phyloP scores from a whole-genome alignment of 805 yeast species.

The Myxozyma mucilagina region DNA sequence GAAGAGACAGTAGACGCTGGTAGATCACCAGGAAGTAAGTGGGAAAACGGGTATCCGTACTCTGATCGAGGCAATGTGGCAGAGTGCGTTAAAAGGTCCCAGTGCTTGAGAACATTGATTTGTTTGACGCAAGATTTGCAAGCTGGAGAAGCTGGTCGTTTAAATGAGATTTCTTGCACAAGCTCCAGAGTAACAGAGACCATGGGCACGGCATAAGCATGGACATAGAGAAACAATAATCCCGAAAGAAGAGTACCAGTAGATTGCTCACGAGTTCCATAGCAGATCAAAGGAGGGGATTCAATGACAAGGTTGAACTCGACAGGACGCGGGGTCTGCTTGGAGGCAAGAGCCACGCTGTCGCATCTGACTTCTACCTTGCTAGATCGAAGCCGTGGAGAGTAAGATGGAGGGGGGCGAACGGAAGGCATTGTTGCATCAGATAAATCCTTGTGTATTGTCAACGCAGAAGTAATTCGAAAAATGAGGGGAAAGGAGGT shows the following conservation, averaged over 20 bases:
- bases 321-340: slow-evolving; percentile 39
- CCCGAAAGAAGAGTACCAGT: slow-evolving; percentile 89
- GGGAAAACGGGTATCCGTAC: slow-evolving; percentile 91
- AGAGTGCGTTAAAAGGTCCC: slow-evolving; percentile 75
- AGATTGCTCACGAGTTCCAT: slow-evolving; percentile 74
- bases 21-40: slow-evolving; percentile 79
- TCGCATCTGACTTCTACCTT: not conserved
- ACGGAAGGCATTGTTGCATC: slow-evolving; percentile 5
- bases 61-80: slow-evolving; percentile 62
- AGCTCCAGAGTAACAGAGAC: slow-evolving; percentile 62
- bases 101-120: slow-evolving; percentile 67
- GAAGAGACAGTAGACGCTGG: slow-evolving; percentile 68
- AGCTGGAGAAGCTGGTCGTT: slow-evolving; percentile 60
- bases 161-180: slow-evolving; percentile 67
- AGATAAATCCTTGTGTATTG: too few species aligned
- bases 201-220: slow-evolving; percentile 46
- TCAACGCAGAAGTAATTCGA: not conserved
- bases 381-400: slow-evolving; percentile 5
- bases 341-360: not conserved
- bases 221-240: slow-evolving; percentile 60
- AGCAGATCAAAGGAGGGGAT: slow-evolving; percentile 86
- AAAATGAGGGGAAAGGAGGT: not conserved
- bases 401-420: slow-evolving; percentile 17
- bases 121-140: slow-evolving; percentile 62
- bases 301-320: slow-evolving; percentile 66